These are phyloP conservation scores for Penicillium paneum DNA, from an alignment of 2,329 filamentous ascomycete genomes.

Conservation along the genomic window DNA sequence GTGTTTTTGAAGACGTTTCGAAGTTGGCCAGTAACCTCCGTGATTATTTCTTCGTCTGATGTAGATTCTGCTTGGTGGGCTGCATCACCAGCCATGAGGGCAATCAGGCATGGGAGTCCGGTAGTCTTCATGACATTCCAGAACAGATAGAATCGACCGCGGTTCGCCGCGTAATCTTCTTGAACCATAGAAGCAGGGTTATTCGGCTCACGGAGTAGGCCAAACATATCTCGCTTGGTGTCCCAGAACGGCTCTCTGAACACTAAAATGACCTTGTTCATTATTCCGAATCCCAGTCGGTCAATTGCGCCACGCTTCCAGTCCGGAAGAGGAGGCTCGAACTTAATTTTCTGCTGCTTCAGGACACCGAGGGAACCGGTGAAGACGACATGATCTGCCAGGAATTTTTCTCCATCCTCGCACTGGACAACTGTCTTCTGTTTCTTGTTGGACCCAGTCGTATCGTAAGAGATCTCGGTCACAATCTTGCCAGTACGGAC, in stretches of 20 bases:
- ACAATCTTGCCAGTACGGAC: constrained; percentile 72
- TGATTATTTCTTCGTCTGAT: constrained; percentile 70
- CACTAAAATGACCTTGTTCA: constrained; percentile 93
- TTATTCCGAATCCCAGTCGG: constrained; percentile 83
- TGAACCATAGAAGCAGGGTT: constrained; percentile 70
- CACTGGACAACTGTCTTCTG: constrained; percentile 65
- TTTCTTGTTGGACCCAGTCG: constrained; percentile 36
- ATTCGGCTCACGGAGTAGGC: constrained; percentile 73
- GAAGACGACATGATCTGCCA: constrained; percentile 87
- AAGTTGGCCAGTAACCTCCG: constrained; percentile 76
- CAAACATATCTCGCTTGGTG: constrained; percentile 84
- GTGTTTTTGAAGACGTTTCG: constrained; percentile 66
- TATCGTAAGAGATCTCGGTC: constrained; percentile 65
- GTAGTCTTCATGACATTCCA: constrained; percentile 92
- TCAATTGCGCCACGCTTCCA: constrained; percentile 81
- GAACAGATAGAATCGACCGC: constrained; percentile 96
- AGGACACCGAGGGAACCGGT: constrained; percentile 88
- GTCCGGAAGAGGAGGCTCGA: constrained; percentile 81
- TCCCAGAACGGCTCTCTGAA: constrained; percentile 94
- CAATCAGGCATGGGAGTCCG: constrained; percentile 81
- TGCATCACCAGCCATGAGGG: constrained; percentile 92
- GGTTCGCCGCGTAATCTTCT: constrained; percentile 70
- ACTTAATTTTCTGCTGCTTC: constrained; percentile 75
- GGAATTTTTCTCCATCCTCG: constrained; percentile 70
- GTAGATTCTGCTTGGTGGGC: constrained; percentile 81